These are phyloP conservation scores for Penicillium sp. DNA, from an alignment of 2,329 filamentous ascomycete genomes.

Conservation along the genomic window DNA sequence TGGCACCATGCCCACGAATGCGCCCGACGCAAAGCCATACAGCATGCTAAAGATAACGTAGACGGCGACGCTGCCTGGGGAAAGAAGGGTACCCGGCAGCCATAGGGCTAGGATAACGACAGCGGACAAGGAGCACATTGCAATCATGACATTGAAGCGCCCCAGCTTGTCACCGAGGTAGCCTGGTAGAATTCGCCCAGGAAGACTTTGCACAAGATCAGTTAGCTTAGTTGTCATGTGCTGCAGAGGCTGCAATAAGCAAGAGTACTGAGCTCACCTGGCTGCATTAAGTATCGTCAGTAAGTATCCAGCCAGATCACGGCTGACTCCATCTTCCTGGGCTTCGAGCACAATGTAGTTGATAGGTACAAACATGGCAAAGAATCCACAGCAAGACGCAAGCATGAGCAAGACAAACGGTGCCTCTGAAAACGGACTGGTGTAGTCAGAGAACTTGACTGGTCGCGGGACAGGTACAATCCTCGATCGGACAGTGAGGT, in stretches of 20 bases:
- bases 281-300: too few species aligned
- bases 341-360: too few species aligned
- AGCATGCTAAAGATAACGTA: neutral
- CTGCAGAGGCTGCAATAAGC: too few species aligned
- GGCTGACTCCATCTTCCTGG: too few species aligned
- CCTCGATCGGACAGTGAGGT: constrained; percentile 54
- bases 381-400: too few species aligned
- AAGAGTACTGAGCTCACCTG: too few species aligned
- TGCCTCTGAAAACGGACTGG: neutral
- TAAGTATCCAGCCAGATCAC: too few species aligned
- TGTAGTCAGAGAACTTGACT: neutral
- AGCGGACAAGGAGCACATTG: neutral
- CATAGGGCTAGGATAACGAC: neutral
- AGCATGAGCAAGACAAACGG: neutral
- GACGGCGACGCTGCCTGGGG: neutral
- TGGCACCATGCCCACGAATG: neutral
- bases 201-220: neutral
- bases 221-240: neutral
- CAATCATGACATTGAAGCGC: neutral
- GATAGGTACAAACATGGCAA: too few species aligned
- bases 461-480: constrained; percentile 23
- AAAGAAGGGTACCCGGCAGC: neutral
- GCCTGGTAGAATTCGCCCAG: neutral
- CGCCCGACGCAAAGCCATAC: neutral
- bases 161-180: neutral